Percentiles rank a stretch among this genome's conserved stretches.
phyloP scores from a whole-genome alignment of 495 filamentous ascomycete species.

The Hypoxylon fuscum region DNA sequence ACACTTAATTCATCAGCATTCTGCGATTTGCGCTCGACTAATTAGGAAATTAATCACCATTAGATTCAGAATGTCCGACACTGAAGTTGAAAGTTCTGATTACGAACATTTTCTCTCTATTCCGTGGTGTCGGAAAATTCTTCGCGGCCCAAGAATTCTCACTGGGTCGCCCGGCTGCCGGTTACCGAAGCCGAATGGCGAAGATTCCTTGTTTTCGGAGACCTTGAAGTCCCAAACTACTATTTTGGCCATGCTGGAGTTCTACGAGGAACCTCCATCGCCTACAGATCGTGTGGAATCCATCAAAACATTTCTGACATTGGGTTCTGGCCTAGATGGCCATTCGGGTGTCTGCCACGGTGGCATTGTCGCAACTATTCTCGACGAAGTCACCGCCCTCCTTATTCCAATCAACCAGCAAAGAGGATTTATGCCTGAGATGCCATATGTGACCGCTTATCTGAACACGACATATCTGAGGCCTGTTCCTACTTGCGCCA shows the following conservation, averaged over 20 bases:
- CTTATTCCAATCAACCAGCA: constrained; percentile 58
- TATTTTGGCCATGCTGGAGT: constrained; percentile 58
- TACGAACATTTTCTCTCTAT: constrained; percentile 60
- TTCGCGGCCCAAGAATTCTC: constrained; percentile 51
- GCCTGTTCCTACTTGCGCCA: constrained; percentile 63
- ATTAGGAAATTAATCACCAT: neutral
- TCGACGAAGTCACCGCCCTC: constrained; percentile 64
- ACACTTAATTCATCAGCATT: too few species aligned
- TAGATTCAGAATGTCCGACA: constrained; percentile 11
- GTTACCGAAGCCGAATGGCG: constrained; percentile 49
- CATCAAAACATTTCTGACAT: constrained; percentile 56
- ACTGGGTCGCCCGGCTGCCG: constrained; percentile 53
- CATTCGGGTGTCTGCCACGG: constrained; percentile 67
- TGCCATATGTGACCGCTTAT: constrained; percentile 61
- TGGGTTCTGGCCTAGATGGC: constrained; percentile 67
- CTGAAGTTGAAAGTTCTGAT: constrained; percentile 38
- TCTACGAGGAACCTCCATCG: constrained; percentile 50
- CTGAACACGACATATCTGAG: constrained; percentile 64
- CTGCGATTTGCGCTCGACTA: neutral
- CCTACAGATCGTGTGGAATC: constrained; percentile 48
- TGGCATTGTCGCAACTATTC: constrained; percentile 65
- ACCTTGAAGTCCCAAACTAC: constrained; percentile 63
- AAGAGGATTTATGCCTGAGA: constrained; percentile 31
- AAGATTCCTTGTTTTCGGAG: constrained; percentile 65
- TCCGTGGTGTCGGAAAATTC: constrained; percentile 65